These are phyloP conservation scores for Sporothrix brasiliensis DNA, from an alignment of 2,329 filamentous ascomycete genomes.

Conservation along the genomic window DNA sequence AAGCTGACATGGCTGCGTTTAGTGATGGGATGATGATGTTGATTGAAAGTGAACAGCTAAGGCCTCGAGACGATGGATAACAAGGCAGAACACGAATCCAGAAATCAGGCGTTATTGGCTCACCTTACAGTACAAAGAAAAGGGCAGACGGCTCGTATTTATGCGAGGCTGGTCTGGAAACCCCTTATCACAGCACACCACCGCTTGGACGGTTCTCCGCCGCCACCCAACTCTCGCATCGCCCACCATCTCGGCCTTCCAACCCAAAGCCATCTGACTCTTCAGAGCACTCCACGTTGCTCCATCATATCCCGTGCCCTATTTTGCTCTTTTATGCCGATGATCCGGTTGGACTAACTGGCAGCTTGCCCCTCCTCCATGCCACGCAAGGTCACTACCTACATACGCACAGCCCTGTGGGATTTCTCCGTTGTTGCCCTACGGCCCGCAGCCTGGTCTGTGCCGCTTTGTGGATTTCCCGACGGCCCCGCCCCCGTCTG, in stretches of 20 bases:
- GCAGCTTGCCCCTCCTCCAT: neutral
- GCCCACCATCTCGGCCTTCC: neutral
- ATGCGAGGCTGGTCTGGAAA: neutral
- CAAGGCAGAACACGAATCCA: neutral
- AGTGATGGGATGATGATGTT: neutral
- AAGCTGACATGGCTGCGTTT: neutral
- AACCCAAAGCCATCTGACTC: neutral
- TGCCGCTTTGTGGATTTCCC: neutral
- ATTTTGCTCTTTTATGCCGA: neutral
- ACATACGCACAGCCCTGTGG: neutral
- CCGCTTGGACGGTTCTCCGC: neutral
- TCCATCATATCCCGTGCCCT: neutral
- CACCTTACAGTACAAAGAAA: neutral
- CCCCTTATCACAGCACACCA: neutral
- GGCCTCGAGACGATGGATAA: neutral
- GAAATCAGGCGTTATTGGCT: neutral
- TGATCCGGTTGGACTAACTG: neutral
- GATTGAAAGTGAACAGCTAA: neutral
- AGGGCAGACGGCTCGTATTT: slow-evolving; percentile 5
- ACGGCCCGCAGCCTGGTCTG: slow-evolving; percentile 3
- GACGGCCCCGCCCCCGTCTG: neutral
- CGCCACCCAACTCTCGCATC: neutral
- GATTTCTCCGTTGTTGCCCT: slow-evolving; percentile 3
- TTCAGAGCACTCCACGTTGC: neutral
- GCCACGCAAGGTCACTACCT: neutral